Evolutionary conservation across 2,329 filamentous ascomycete species (phyloP), one percentile per base, ranked within the genome.

Genomic region (Penicillium sp.): DNA sequence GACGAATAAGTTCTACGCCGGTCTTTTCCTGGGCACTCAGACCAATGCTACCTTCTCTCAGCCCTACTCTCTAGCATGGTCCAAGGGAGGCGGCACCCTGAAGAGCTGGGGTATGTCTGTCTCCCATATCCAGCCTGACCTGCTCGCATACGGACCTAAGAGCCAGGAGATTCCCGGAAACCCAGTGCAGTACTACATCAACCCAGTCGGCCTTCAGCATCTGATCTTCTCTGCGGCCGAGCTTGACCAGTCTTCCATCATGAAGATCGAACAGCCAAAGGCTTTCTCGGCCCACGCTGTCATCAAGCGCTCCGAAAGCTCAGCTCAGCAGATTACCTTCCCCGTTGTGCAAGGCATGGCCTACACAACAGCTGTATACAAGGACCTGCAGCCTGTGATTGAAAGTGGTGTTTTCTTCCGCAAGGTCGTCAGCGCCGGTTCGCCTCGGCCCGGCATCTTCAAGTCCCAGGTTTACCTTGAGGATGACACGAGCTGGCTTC

Each of bases 261-360:
- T 87, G 25, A 82, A 76, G 0, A 79, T 79, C 0, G 80, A 84
- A 52, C 77, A 79, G 0, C 74, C 82, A 25, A 72, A 78, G 50
- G 80, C 80, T 2, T 84, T 86, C 64, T 85, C 83, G 0, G 82
- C 81, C 14, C 85, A 90, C 60, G 84, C 91, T 43, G 87, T 89
- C 42, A 78, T 97, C 31, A 81, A 77, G 48, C 79, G 81, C 3
- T 76, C 79, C 22, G 68, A 72, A n/a, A 77, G 77, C 3, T 79
- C 81, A 8, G 71, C 78, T 1, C 82, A 88, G 0, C 78, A 82
- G 1, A 81, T 97, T 19, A 87, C 84, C 0, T 91, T 96, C 61
- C 91, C 92, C 0, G 69, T 97, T 8, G 85, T 96, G 0, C 93
- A 97, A 69, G 94, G 94, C 11, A 94, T 95, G 85, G 88, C 85